phyloP scores from a whole-genome alignment of 2,329 filamentous ascomycete species.

The Verticillium isaacii region DNA sequence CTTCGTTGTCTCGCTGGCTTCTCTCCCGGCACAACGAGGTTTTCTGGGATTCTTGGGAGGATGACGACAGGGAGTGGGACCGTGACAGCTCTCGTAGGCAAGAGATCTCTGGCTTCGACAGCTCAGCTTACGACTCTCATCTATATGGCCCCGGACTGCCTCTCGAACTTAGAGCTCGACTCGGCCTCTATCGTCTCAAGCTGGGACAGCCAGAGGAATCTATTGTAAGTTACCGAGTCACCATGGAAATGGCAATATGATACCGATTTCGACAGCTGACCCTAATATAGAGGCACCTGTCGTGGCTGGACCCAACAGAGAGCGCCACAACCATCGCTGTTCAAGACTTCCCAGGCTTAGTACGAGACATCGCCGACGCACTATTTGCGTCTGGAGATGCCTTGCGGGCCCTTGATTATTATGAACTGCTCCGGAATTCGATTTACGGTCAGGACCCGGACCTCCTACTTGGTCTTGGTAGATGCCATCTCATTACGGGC shows the following conservation, averaged over 20 bases:
- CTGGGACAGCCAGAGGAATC: slow-evolving; percentile 68
- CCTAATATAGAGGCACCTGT: slow-evolving; percentile 53
- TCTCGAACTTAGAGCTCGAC: slow-evolving; percentile 74
- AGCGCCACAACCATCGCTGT: slow-evolving; percentile 10
- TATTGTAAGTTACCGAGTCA: slow-evolving; percentile 47
- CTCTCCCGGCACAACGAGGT: slow-evolving; percentile 68
- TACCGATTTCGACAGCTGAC: slow-evolving; percentile 2
- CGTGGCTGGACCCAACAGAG: slow-evolving; percentile 58
- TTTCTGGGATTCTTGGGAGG: slow-evolving; percentile 69
- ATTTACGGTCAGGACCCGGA: slow-evolving; percentile 46
- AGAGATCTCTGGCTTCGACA: slow-evolving; percentile 55
- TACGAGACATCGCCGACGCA: slow-evolving; percentile 58
- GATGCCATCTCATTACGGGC: slow-evolving; percentile 63
- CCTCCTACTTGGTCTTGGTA: slow-evolving; percentile 51
- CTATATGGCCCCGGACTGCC: slow-evolving; percentile 73
- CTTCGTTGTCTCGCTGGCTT: slow-evolving; percentile 73
- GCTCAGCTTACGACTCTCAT: slow-evolving; percentile 44
- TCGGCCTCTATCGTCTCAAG: slow-evolving; percentile 78
- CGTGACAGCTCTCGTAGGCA: slow-evolving; percentile 62
- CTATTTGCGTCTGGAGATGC: slow-evolving; percentile 33
- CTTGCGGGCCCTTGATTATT: slow-evolving; percentile 47
- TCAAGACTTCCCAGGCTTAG: slow-evolving; percentile 68
- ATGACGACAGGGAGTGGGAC: slow-evolving; percentile 91
- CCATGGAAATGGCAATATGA: background rate
- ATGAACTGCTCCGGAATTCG: slow-evolving; percentile 46